Conservation (phyloP, 805 yeast species). For the Candida verbasci region DNA sequence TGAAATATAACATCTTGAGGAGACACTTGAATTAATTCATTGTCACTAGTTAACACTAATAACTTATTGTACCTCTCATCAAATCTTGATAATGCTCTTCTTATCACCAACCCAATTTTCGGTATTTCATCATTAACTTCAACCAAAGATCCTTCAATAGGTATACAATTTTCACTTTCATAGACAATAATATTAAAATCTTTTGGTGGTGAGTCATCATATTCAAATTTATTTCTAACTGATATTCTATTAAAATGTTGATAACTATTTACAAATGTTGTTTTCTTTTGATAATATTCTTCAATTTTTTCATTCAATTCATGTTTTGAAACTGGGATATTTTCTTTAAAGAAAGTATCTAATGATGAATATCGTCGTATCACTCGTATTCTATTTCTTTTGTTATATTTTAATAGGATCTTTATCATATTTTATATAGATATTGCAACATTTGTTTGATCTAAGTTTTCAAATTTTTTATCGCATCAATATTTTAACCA, state of each 20-base stretch:
- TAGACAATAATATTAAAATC: constrained; percentile 7
- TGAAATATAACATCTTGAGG: constrained; percentile 29
- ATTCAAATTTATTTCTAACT: background rate
- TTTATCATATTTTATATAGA: constrained; percentile 2
- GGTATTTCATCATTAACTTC: constrained; percentile 22
- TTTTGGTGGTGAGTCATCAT: background rate
- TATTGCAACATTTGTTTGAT: background rate
- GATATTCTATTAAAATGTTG: constrained; percentile 3
- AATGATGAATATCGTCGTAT: background rate
- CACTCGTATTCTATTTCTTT: background rate
- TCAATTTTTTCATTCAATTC: too few species aligned
- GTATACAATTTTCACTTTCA: constrained; percentile 13
- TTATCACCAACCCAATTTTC: constrained; percentile 34
- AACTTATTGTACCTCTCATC: constrained; percentile 28
- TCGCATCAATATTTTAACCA: background rate
- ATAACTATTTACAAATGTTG: constrained; percentile 2
- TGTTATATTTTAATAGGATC: background rate
- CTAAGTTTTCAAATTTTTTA: background rate
- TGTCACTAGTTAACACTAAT: constrained; percentile 27
- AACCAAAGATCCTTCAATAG: constrained; percentile 35
- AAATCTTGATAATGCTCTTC: constrained; percentile 27
- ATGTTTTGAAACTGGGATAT: background rate
- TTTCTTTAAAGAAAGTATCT: constrained; percentile 1
- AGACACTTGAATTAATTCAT: constrained; percentile 22
- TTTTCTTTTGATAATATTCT: background rate